Base-by-base conservation (phyloP, 2,329 filamentous ascomycete species). In the Nemania serpens region DNA sequence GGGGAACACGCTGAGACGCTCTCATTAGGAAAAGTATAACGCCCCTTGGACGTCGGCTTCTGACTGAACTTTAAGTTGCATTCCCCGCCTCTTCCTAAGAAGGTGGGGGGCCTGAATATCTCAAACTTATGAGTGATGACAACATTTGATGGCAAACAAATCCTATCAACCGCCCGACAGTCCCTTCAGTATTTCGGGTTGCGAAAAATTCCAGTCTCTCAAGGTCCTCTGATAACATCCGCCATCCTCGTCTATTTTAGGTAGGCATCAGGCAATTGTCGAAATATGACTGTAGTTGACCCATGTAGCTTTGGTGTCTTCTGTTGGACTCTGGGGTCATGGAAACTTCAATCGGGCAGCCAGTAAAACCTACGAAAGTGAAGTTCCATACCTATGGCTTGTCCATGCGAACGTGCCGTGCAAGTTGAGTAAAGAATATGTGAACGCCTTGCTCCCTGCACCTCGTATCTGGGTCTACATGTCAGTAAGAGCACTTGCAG, bases 341-440 rank as follows among this genome's bases (percentile, higher is more conserved):
- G 15, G 47, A 63, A 57, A 42, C 47, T 60, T 60, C 53, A 43
- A 36, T 50, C 57, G 53, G 61, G 61, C 61, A 60, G 52, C n/a
- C 12, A n/a, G 17, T 39, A 42, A 50, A 54, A 37, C 43, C 39
- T 46, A 52, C 52, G 17, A 29, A 18, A 37, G 36, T 13, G 39
- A 41, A 9, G 13, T 15, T 29, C 33, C 12, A 20, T 33, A 6
- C 15, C 7, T 25, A 22, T 22, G 12, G 10, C 37, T 37, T 15
- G 45, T 22, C n/a, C 43, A 22, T 9, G 22, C 36, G 18, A 34
- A 39, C 5, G 25, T 46, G 18, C 17, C 22, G 52, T 55, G 36
- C 45, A 37, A 22, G 34, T 25, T 20, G 11, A 13, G 25, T 4
- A 33, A 36, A 20, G 15, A 34, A 10, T 13, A 20, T 34, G 25